A percentile compares a stretch with the other conserved stretches of the same genome.
Evolutionary conservation across 2,329 filamentous ascomycete species (phyloP).

Genomic region (Venturia effusa): DNA sequence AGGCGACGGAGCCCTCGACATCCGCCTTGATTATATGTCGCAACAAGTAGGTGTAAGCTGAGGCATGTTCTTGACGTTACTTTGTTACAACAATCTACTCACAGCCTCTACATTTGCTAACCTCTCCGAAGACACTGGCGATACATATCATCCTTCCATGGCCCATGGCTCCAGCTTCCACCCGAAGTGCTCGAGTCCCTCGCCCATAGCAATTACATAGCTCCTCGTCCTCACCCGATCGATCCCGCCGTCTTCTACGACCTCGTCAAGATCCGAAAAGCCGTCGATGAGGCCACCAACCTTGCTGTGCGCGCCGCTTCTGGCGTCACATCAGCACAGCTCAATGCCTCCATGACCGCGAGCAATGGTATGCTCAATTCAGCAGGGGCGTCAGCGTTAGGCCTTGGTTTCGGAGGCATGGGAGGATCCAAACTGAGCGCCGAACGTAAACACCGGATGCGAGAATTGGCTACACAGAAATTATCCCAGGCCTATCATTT

Average conservation of each 20-base stretch:
- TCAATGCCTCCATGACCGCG: slow-evolving; percentile 45
- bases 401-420: slow-evolving; percentile 45
- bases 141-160: slow-evolving; percentile 75
- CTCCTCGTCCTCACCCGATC: slow-evolving; percentile 63
- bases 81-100: not conserved
- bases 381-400: slow-evolving; percentile 41
- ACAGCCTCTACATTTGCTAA: not conserved
- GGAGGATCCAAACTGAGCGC: slow-evolving; percentile 58
- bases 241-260: slow-evolving; percentile 77
- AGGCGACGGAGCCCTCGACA: slow-evolving; percentile 14
- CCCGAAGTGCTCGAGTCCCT: slow-evolving; percentile 69
- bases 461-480: slow-evolving; percentile 69
- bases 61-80: slow-evolving; percentile 18
- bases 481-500: slow-evolving; percentile 66
- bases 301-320: slow-evolving; percentile 68
- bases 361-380: slow-evolving; percentile 38
- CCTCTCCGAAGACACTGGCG: slow-evolving; percentile 63
- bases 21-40: slow-evolving; percentile 30
- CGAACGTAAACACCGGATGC: slow-evolving; percentile 67
- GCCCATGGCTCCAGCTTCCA: slow-evolving; percentile 71
- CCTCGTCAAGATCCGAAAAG: slow-evolving; percentile 67
- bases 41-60: slow-evolving; percentile 28
- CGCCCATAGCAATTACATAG: slow-evolving; percentile 69
- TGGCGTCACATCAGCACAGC: slow-evolving; percentile 54
- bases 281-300: slow-evolving; percentile 70